A percentile compares a stretch with the other conserved stretches of the same genome.
These are phyloP conservation scores for Aspergillus pseudoviridinutans DNA, from an alignment of 2,329 filamentous ascomycete genomes.

Conservation along the genomic window DNA sequence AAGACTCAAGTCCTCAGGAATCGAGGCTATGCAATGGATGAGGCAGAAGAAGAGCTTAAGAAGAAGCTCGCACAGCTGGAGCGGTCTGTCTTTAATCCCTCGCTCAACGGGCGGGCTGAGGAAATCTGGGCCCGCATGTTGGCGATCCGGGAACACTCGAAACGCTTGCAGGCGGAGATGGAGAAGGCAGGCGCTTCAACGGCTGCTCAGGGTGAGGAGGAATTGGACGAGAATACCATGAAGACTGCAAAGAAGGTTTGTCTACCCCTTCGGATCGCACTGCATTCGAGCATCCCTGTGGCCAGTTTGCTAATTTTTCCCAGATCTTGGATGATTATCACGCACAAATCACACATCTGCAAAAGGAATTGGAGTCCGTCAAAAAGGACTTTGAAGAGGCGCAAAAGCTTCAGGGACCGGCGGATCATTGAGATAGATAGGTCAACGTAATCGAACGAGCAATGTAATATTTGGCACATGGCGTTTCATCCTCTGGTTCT, in stretches of 20 bases:
- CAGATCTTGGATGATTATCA: conserved; percentile 51
- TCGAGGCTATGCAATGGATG: conserved; percentile 62
- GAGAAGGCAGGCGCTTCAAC: conserved; percentile 49
- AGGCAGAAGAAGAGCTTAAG: conserved; percentile 59
- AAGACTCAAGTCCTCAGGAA: conserved; percentile 63
- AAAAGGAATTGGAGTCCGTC: conserved; percentile 57
- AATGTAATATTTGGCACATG: background rate
- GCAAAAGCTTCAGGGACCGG: conserved; percentile 36
- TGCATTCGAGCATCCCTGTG: background rate
- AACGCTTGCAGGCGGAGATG: conserved; percentile 57
- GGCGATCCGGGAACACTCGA: conserved; percentile 56
- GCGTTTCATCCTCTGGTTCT: background rate
- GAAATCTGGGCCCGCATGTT: conserved; percentile 67
- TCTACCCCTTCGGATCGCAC: background rate
- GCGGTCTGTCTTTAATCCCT: conserved; percentile 57
- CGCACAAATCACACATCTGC: conserved; percentile 53
- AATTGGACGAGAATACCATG: conserved; percentile 56
- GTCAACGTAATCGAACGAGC: background rate
- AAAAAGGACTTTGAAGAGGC: conserved; percentile 58
- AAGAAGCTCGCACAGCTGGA: conserved; percentile 58
- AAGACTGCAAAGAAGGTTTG: conserved; percentile 59
- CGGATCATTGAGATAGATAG: conserved; percentile 11
- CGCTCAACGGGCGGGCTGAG: conserved; percentile 57
- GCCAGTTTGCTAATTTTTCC: conserved; percentile 28
- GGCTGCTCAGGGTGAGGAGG: conserved; percentile 39